Evolutionary conservation across 352 stramenopile genomes (phyloP), one percentile per base, ranked within the genome.

Genomic region (Pythium sukuiense): DNA sequence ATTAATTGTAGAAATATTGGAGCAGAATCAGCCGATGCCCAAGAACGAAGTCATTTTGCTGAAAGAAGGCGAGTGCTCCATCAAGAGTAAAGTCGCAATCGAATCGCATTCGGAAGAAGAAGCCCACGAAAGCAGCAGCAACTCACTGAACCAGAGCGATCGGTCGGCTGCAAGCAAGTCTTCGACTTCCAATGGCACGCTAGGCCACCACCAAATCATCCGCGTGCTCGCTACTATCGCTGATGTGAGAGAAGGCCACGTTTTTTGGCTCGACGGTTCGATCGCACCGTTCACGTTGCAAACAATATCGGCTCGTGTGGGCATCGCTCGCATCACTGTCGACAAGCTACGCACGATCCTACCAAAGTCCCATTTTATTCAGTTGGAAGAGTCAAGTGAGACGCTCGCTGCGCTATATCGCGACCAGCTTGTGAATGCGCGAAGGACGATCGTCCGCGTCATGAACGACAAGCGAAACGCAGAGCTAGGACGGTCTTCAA

Each of bases 31-130:
- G 27, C 49, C 57, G 26, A 32, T 71, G 8, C 4, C 33, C 12
- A 69, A 65, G 49, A 70, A 53, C 16, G 66, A 81, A 46, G 45
- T 89, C 16, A 76, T 76, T 32, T 62, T 89, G 18, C 53, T 89
- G 55, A 87, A 85, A 52, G 71, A 85, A 48, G 81, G 81, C 32
- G 71, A 74, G 13, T 87, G 79, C 48, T 74, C 79, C 32, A 77
- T 89, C 55, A 63, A 70, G 41, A 54, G 18, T 24, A 66, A 45
- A 30, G n/a, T 74, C 46, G 55, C 52, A 5, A 29, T 74, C 27
- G 52, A 73, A 24, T 20, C 67, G 12, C 45, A 61, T 26, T 46
- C 13, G 3, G 33, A 33, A 18, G 2, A 16, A 20, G 18, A 45
- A 7, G 20, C 52, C 6, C 2, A 43, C 32, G 50, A 27, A 29